Evolutionary conservation across 1,284 basidiomycete species (phyloP).

Genomic region (Heliocybe sulcata): DNA sequence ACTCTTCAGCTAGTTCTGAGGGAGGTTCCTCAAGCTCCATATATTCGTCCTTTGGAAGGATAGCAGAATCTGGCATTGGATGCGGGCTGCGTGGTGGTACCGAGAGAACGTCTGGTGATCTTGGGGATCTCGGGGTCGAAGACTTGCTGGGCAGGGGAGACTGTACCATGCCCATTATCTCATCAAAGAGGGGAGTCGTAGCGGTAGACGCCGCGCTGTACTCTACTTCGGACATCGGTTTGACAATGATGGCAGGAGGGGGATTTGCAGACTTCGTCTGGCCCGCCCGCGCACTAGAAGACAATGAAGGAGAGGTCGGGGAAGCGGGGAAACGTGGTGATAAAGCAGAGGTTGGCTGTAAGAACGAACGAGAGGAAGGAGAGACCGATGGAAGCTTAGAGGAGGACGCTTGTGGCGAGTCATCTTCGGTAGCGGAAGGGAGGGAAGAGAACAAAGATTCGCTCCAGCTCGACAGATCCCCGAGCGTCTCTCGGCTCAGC

Average conservation of each 20-base stretch:
- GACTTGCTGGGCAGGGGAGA: constrained; percentile 5
- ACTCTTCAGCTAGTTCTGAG: constrained; percentile 14
- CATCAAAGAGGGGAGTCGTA: constrained; percentile 24
- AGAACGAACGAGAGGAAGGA: background rate
- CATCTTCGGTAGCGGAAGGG: constrained; percentile 8
- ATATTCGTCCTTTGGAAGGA: constrained; percentile 1
- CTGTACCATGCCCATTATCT: constrained; percentile 24
- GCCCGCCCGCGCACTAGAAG: background rate
- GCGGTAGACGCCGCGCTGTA: constrained; percentile 3
- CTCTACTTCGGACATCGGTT: constrained; percentile 3
- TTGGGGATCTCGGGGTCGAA: constrained; percentile 7
- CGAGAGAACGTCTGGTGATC: constrained; percentile 24
- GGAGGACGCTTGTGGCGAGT: background rate
- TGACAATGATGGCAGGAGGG: constrained; percentile 3
- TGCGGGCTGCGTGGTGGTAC: constrained; percentile 23
- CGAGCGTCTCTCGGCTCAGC: constrained; percentile 31
- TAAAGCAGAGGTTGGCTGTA: background rate
- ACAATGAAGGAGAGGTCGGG: background rate
- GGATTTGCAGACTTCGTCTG: background rate
- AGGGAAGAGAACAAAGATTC: constrained; percentile 19
- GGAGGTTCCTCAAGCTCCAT: constrained; percentile 7
- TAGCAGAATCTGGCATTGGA: background rate
- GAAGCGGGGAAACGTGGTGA: background rate
- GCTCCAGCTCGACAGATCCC: constrained; percentile 22
- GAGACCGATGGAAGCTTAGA: background rate